Evolutionary conservation across 352 stramenopile genomes (phyloP), one percentile per base, ranked within the genome.

Genomic region (Aphanomyces invadans): DNA sequence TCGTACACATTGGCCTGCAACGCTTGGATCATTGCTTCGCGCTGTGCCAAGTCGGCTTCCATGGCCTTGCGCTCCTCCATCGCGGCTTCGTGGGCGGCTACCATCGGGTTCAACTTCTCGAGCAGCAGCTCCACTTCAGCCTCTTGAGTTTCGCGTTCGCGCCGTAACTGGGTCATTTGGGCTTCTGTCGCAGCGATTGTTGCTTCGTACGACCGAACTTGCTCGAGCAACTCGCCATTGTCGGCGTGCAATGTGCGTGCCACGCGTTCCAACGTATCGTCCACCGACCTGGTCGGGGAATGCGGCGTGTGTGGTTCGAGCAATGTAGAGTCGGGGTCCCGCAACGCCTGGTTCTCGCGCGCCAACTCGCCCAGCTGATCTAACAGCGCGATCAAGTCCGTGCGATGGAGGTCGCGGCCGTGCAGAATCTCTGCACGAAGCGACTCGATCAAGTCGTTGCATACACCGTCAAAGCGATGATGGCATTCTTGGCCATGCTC

Each of bases 391-490:
- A 67, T 49, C 32, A 51, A 57, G n/a, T 67, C 60, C 10, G 23
- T 38, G 11, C 45, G 42, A 26, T 67, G 60, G 15, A 48, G n/a
- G 29, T 67, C 60, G 31, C 60, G 60, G 9, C 38, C 60, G 5
- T 15, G 25, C 5, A 67, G 21, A 33, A 67, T 67, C 33, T 67
- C 60, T 2, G 60, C 28, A 31, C 48, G 48, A 26, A 67, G 60
- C 33, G 60, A 26, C n/a, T 59, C 38, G 33, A 67, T 67, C 17
- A 67, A 23, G 26, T 67, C 60, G 36, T 26, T 49, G 60, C 60
- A 67, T 19, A 57, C 23, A 23, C 55, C 53, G 26, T 65, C 42
- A 44, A 67, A 67, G 10, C 54, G 48, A 7, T 25, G 21, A 25
- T 38, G 42, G 49, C 60, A 67, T 11, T 67, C 60, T 11, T 38